Percentiles rank a stretch among this genome's conserved stretches.
Evolutionary conservation across 2,329 filamentous ascomycete species (phyloP).

Genomic region (Teratosphaeria destructans): DNA sequence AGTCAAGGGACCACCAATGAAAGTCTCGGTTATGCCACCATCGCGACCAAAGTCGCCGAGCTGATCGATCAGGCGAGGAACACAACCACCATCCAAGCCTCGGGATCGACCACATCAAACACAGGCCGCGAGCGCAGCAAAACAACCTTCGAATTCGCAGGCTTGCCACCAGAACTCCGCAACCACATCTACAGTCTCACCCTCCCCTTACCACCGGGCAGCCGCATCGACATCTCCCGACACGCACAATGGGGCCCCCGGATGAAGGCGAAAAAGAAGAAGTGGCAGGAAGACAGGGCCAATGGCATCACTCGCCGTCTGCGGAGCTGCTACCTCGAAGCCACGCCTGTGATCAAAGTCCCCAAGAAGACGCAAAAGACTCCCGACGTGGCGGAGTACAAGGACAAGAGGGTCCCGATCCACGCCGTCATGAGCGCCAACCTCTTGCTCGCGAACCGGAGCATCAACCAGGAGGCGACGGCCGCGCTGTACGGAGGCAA

Average conservation of each 20-base stretch:
- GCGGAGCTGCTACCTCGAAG: neutral
- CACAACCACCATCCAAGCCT: neutral
- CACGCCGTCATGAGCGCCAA: neutral
- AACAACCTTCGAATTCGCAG: neutral
- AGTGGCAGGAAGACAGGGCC: neutral
- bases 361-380: neutral
- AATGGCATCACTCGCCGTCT: neutral
- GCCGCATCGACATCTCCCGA: neutral
- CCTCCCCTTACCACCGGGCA: neutral
- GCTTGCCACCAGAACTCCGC: neutral
- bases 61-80: neutral
- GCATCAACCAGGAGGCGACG: neutral
- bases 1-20: neutral
- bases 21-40: neutral
- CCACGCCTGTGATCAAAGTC: neutral
- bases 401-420: neutral
- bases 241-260: neutral
- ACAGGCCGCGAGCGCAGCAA: neutral
- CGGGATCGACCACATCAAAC: neutral
- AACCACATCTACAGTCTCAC: neutral
- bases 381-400: neutral
- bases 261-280: neutral
- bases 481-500: neutral
- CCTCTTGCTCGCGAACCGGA: neutral
- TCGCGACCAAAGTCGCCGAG: neutral